Base-by-base conservation (phyloP, 768 basidiomycete genomes). In the Leccinum olivaceopallidum region DNA sequence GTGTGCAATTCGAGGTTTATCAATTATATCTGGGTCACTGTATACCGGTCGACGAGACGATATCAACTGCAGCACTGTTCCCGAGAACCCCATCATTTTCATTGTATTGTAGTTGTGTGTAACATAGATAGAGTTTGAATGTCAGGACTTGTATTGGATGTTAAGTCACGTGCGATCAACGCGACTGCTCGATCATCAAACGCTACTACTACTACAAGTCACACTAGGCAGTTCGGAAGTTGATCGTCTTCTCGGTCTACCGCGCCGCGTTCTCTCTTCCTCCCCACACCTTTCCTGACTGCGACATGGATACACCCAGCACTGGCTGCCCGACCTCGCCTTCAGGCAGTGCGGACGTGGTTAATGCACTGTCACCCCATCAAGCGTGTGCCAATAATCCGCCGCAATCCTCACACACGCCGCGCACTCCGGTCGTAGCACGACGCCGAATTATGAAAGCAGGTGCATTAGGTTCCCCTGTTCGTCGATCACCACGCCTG, bases 401-500 rank as follows among this genome's bases (percentile, higher is more conserved):
- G 34, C 66, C 82, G 20, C 79, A 75, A 60, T 82, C 85, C 6
- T 83, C 83, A 37, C 83, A 84, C 72, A 82, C 82, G 64, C 76
- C 74, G 58, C 78, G 80, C 61, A 67, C 74, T 24, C 69, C 78
- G 7, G 65, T 75, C 52, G 63, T 71, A 26, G 67, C 73, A 62
- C 71, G 69, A 63, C 64, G 70, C n/a, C 64, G 61, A 59, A 70
- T 67, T 48, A 70, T 67, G 68, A 61, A 69, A 70, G 50, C 69
- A 62, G 58, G 59, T 62, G 50, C 65, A 58, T 48, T 65, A 66
- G 60, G 62, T 68, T 72, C 75, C 22, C 74, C 78, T 24, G 67
- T 79, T 37, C 80, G 82, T 56, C 80, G 83, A 66, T 86, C 84
- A 36, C 77, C 83, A 12, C 77, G 83, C 60, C 73, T 83, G 36